These are phyloP conservation scores for Juglanconis sp. DNA, from an alignment of 2,329 filamentous ascomycete species.

Conservation along the genomic window DNA sequence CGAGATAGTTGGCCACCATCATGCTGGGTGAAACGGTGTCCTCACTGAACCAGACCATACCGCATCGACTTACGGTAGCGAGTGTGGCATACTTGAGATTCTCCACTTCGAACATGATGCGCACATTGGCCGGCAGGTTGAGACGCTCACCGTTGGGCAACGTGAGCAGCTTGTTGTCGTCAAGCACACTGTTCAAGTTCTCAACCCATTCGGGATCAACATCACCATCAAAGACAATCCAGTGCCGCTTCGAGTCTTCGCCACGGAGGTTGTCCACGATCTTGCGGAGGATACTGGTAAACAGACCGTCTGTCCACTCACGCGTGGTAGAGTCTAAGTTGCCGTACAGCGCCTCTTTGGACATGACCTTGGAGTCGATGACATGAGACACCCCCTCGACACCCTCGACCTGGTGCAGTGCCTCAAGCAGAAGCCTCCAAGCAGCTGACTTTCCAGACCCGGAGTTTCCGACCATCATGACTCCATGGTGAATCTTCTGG, in stretches of 20 bases:
- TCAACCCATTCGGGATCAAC: slow-evolving; percentile 99
- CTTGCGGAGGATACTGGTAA: slow-evolving; percentile 95
- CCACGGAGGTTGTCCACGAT: slow-evolving; percentile 98
- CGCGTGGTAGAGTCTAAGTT: slow-evolving; percentile 93
- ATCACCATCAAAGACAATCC: slow-evolving; percentile 99
- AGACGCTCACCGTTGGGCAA: slow-evolving; percentile 97
- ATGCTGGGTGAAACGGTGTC: slow-evolving; percentile 91
- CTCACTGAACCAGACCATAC: slow-evolving; percentile 99
- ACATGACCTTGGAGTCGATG: slow-evolving; percentile 99
- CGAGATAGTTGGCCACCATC: slow-evolving; percentile 89
- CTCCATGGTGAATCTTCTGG: slow-evolving; percentile 95
- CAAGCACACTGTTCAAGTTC: slow-evolving; percentile 98
- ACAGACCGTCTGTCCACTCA: slow-evolving; percentile 98
- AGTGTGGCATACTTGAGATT: slow-evolving; percentile 95
- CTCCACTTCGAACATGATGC: slow-evolving; percentile 99
- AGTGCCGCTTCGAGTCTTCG: slow-evolving; percentile 94
- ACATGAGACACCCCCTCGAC: slow-evolving; percentile 94
- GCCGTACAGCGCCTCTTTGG: slow-evolving; percentile 95
- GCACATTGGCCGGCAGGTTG: slow-evolving; percentile 88
- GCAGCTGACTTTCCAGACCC: slow-evolving; percentile 96
- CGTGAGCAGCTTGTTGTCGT: slow-evolving; percentile 97
- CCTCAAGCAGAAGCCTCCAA: slow-evolving; percentile 89
- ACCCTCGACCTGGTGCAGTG: slow-evolving; percentile 84
- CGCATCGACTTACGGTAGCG: slow-evolving; percentile 97
- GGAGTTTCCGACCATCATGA: slow-evolving; percentile 99